Evolutionary conservation across 2,329 filamentous ascomycete species (phyloP).

Genomic region (Aspergillus texensis): DNA sequence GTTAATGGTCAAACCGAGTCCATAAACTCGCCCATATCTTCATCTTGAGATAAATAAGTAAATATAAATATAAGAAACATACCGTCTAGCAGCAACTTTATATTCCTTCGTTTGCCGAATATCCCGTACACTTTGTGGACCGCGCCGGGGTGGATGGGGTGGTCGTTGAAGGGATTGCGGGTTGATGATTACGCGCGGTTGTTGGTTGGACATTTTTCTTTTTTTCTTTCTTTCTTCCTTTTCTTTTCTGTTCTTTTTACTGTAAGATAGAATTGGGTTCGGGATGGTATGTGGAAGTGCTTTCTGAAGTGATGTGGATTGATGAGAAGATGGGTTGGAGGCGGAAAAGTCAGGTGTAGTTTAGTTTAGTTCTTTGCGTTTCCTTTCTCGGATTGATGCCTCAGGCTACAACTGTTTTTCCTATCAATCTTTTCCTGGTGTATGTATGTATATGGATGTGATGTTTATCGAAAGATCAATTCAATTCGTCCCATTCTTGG

Average conservation of each 20-base stretch:
- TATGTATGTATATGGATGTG: too few relatives aligned
- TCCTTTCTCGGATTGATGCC: constrained; percentile 5
- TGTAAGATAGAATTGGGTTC: neutral
- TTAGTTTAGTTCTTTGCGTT: neutral
- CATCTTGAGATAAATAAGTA: neutral
- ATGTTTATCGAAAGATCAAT: neutral
- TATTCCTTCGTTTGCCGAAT: constrained; percentile 47
- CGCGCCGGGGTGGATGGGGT: neutral
- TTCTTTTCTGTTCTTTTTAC: neutral
- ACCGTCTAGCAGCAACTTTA: constrained; percentile 42
- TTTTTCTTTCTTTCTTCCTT: neutral
- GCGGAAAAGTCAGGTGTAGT: neutral
- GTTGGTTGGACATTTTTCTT: constrained; percentile 11
- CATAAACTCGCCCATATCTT: neutral
- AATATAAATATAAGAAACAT: constrained; percentile 9
- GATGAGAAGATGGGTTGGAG: neutral
- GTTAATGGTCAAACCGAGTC: too few relatives aligned
- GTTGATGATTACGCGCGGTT: constrained; percentile 21
- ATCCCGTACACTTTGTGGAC: constrained; percentile 25
- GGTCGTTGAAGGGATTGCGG: constrained; percentile 14
- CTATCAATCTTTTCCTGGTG: neutral
- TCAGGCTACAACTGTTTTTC: neutral
- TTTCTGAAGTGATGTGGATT: neutral
- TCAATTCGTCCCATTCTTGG: neutral
- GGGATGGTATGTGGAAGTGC: neutral